These are phyloP conservation scores for Kodamaea alishanica DNA, from an alignment of 1,139 yeast species.

Conservation along the genomic window DNA sequence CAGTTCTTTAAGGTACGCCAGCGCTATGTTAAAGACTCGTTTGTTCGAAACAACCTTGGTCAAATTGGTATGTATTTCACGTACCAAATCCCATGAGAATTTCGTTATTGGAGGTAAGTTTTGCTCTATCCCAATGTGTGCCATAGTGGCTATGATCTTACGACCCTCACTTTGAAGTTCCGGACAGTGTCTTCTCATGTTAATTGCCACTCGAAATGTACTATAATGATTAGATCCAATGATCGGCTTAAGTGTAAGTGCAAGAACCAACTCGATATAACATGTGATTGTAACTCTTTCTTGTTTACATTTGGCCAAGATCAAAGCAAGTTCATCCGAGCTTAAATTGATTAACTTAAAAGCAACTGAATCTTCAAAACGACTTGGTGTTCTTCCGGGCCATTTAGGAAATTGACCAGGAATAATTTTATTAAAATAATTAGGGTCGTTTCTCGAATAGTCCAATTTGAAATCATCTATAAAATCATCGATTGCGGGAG, in stretches of 20 bases:
- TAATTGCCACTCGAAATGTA: constrained; percentile 30
- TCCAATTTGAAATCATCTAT: constrained; percentile 24
- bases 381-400: constrained; percentile 32
- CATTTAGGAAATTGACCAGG: constrained; percentile 29
- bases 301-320: constrained; percentile 28
- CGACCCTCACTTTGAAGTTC: constrained; percentile 18
- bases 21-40: constrained; percentile 23
- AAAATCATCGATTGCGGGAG: constrained; percentile 34
- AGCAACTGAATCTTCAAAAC: constrained; percentile 19
- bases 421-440: constrained; percentile 20
- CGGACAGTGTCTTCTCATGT: constrained; percentile 30
- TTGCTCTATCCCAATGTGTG: constrained; percentile 32
- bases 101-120: constrained; percentile 27
- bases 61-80: constrained; percentile 21
- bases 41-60: constrained; percentile 19
- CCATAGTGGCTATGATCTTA: constrained; percentile 33
- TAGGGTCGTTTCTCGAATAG: constrained; percentile 23
- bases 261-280: constrained; percentile 26
- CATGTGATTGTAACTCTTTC: constrained; percentile 36
- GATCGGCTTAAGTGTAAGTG: constrained; percentile 29
- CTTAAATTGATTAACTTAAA: constrained; percentile 33
- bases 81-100: constrained; percentile 37
- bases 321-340: constrained; percentile 21
- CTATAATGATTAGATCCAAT: constrained; percentile 19
- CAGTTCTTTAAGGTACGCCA: constrained; percentile 19